Evolutionary conservation across 2,329 filamentous ascomycete species (phyloP).

Genomic region (Neofusicoccum sp.): DNA sequence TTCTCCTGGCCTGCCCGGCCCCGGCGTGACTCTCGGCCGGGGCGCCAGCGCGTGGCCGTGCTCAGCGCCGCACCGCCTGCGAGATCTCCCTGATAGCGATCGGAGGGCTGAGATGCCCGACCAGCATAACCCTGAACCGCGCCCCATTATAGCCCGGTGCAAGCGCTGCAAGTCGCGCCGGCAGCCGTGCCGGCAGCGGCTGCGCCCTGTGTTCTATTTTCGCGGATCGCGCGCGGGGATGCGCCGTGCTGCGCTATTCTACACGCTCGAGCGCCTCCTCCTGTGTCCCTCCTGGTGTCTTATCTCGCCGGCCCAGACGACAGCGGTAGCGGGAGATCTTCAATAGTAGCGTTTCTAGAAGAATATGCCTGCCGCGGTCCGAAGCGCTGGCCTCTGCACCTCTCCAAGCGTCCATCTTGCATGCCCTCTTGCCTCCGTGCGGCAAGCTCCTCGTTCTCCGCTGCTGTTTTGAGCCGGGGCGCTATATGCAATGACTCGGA

Average conservation of each 20-base stretch:
- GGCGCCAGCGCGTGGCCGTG: background rate
- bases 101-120: background rate
- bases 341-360: slow-evolving; percentile 16
- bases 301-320: background rate
- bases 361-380: slow-evolving; percentile 14
- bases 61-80: background rate
- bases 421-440: background rate
- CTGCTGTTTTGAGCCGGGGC: background rate
- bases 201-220: background rate
- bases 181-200: background rate
- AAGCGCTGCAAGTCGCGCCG: slow-evolving; percentile 6
- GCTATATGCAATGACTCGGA: background rate
- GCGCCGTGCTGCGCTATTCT: background rate
- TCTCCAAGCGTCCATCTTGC: background rate
- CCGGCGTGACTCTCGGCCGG: background rate
- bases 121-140: slow-evolving; percentile 1
- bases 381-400: slow-evolving; percentile 14
- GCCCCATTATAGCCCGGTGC: background rate
- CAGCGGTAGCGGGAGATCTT: slow-evolving; percentile 12
- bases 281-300: background rate
- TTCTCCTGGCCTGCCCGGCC: slow-evolving; percentile 3
- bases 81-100: slow-evolving; percentile 12
- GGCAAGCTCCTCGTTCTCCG: background rate
- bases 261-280: background rate
- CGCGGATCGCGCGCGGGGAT: background rate